phyloP scores from a whole-genome alignment of 1,284 basidiomycete species.

The Rhodotorula sp. region DNA sequence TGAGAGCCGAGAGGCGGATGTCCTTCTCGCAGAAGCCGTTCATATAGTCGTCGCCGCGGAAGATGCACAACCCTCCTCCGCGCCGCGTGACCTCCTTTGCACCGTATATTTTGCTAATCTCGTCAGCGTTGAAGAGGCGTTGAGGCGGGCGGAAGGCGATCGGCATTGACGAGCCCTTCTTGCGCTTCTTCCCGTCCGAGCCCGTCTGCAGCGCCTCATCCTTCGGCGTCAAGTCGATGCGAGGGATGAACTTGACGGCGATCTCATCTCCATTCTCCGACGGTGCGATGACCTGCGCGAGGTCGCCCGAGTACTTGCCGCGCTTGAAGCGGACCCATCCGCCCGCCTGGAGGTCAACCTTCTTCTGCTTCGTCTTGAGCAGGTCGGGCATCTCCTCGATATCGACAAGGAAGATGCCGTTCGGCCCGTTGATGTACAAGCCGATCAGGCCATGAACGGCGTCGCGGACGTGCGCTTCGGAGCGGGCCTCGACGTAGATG shows the following conservation, averaged over 20 bases:
- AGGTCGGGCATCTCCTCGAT: slow-evolving; percentile 98
- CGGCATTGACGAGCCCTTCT: slow-evolving; percentile 54
- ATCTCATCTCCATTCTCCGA: slow-evolving; percentile 92
- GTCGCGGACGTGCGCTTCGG: slow-evolving; percentile 77
- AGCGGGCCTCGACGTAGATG: slow-evolving; percentile 92
- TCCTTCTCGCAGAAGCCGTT: slow-evolving; percentile 98
- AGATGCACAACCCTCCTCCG: slow-evolving; percentile 67
- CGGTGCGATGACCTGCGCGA: slow-evolving; percentile 92
- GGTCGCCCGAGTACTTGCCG: slow-evolving; percentile 89
- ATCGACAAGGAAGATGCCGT: slow-evolving; percentile 67
- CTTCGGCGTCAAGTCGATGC: slow-evolving; percentile 90
- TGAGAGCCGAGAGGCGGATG: slow-evolving; percentile 75
- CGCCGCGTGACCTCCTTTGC: slow-evolving; percentile 66
- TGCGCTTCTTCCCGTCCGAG: slow-evolving; percentile 58
- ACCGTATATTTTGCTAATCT: slow-evolving; percentile 83
- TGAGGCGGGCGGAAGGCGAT: slow-evolving; percentile 76
- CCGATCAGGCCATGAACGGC: slow-evolving; percentile 89
- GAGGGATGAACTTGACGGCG: slow-evolving; percentile 89
- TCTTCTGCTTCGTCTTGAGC: slow-evolving; percentile 92
- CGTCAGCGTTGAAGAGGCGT: slow-evolving; percentile 90
- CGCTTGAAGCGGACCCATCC: slow-evolving; percentile 94
- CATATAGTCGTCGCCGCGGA: slow-evolving; percentile 88
- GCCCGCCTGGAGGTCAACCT: slow-evolving; percentile 76
- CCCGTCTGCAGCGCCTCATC: slow-evolving; percentile 57
- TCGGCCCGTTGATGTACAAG: slow-evolving; percentile 64